Conservation (phyloP, 2,329 filamentous ascomycete genomes). For the Talaromyces sp. region DNA sequence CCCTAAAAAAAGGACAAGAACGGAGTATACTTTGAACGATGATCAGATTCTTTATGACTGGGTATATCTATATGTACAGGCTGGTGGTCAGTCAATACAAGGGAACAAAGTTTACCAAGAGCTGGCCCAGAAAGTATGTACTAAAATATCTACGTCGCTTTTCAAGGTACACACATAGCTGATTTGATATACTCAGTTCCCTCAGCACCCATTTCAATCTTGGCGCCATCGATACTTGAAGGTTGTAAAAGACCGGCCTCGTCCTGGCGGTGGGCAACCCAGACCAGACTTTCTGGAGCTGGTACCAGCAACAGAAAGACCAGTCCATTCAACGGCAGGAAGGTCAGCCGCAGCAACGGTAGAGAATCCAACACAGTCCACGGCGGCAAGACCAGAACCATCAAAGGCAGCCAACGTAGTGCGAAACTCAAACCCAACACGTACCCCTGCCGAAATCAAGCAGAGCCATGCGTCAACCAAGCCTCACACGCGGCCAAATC, state of each 20-base stretch:
- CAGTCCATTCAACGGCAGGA: background rate
- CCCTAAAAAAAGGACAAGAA: constrained; percentile 35
- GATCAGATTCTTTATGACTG: constrained; percentile 50
- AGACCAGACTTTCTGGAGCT: background rate
- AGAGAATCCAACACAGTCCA: background rate
- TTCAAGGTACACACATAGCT: background rate
- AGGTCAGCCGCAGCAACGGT: background rate
- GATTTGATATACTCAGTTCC: constrained; percentile 34
- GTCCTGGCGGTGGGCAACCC: constrained; percentile 31
- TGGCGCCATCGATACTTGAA: constrained; percentile 53
- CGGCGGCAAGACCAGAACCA: background rate
- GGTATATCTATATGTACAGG: constrained; percentile 40
- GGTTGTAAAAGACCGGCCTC: constrained; percentile 37
- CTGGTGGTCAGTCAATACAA: constrained; percentile 31
- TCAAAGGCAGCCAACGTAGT: too few relatives aligned
- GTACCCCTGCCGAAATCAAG: background rate
- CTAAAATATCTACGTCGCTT: background rate
- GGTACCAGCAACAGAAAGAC: background rate
- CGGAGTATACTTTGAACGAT: constrained; percentile 45
- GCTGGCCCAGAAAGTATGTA: constrained; percentile 41
- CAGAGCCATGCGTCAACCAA: background rate
- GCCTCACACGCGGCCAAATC: background rate
- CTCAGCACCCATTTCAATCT: constrained; percentile 52
- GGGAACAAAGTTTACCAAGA: constrained; percentile 52
- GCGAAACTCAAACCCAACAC: background rate